phyloP scores from a whole-genome alignment of 1,284 basidiomycete genomes.

The Grifola frondosa region DNA sequence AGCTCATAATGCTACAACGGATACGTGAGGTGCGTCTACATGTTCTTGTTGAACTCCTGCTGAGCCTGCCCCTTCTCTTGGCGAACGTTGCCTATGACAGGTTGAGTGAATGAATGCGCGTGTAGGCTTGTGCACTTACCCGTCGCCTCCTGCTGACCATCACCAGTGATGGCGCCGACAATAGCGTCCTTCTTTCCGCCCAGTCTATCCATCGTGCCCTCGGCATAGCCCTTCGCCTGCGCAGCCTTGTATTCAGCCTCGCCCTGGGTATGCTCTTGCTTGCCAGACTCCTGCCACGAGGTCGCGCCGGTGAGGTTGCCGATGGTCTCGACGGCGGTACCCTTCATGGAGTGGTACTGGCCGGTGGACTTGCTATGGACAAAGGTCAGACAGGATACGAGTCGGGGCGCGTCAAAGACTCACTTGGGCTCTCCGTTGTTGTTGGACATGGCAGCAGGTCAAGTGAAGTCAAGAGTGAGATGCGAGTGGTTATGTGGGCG shows the following conservation, averaged over 20 bases:
- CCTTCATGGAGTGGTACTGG: conserved; percentile 62
- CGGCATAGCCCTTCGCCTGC: conserved; percentile 52
- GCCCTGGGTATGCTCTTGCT: conserved; percentile 64
- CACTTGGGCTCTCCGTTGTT: conserved; percentile 23
- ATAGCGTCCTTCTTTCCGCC: conserved; percentile 64
- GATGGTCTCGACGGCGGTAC: conserved; percentile 56
- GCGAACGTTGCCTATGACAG: conserved; percentile 45
- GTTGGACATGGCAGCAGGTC: too few relatives aligned
- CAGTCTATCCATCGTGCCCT: conserved; percentile 59
- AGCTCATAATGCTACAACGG: too few relatives aligned
- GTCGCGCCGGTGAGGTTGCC: conserved; percentile 50
- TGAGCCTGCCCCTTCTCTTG: conserved; percentile 62
- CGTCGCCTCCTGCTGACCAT: conserved; percentile 57
- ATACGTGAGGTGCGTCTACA: too few relatives aligned
- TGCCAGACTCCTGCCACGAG: conserved; percentile 56
- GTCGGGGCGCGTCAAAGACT: background rate
- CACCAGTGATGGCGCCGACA: conserved; percentile 40
- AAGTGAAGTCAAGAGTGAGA: too few relatives aligned
- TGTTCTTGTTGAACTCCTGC: conserved; percentile 54
- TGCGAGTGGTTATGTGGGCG: too few relatives aligned
- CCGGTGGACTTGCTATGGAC: conserved; percentile 57
- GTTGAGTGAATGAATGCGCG: too few relatives aligned
- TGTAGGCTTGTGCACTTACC: too few relatives aligned
- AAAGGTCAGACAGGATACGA: background rate
- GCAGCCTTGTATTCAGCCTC: conserved; percentile 62